A percentile compares a stretch with the other conserved stretches of the same genome.
These are phyloP conservation scores for Thelephora aurantiotincta DNA, from an alignment of 768 basidiomycete species.

Conservation along the genomic window DNA sequence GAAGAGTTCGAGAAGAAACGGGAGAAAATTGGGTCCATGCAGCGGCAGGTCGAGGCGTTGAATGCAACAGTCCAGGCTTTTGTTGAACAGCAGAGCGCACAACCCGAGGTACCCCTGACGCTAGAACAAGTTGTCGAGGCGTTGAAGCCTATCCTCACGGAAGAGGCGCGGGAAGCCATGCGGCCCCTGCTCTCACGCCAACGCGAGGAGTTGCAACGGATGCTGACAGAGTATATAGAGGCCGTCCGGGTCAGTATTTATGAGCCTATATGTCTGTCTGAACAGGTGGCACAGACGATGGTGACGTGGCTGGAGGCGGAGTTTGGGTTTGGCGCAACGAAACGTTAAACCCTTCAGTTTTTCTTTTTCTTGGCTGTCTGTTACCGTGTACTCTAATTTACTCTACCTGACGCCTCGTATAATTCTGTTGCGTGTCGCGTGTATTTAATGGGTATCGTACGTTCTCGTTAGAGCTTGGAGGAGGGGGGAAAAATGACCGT, in stretches of 20 bases:
- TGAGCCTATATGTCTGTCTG: neutral
- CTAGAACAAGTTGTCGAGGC: constrained; percentile 7
- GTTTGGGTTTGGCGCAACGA: no score
- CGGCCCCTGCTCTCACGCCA: constrained; percentile 8
- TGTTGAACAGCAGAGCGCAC: neutral
- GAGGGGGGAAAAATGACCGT: constrained; percentile 7
- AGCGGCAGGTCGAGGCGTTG: constrained; percentile 9
- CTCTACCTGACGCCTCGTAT: neutral
- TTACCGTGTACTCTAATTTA: no score
- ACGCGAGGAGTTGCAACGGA: constrained; percentile 7
- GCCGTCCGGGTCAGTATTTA: constrained; percentile 4
- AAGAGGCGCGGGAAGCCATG: constrained; percentile 9
- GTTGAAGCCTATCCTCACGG: constrained; percentile 7
- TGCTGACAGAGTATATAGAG: constrained; percentile 9
- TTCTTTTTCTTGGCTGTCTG: no score
- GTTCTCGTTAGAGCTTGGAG: neutral
- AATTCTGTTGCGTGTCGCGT: neutral
- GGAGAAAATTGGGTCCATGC: constrained; percentile 1
- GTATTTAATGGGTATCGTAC: neutral
- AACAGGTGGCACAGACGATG: constrained; percentile 10
- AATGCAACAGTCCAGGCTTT: constrained; percentile 9
- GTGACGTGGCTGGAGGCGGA: constrained; percentile 8
- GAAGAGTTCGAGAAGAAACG: neutral
- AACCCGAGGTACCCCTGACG: constrained; percentile 1
- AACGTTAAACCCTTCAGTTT: no score